A percentile compares a stretch with the other conserved stretches of the same genome.
Conservation (phyloP, 106 monocot genomes). For the Dendrobium nobile region DNA sequence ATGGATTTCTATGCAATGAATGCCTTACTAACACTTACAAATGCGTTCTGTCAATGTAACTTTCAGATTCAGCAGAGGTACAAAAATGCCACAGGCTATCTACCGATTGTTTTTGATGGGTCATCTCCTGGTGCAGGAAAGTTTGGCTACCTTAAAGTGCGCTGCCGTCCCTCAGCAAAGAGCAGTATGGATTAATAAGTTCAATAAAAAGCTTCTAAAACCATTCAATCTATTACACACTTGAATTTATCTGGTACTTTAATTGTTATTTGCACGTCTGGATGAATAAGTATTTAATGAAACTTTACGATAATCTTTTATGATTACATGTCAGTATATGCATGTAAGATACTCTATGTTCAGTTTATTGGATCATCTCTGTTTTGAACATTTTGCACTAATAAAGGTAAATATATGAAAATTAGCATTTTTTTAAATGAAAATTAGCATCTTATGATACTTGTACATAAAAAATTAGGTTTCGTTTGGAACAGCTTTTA, state of each 20-base stretch:
- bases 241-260: background rate
- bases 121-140: constrained; percentile 82
- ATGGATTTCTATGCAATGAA: background rate
- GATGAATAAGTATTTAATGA: background rate
- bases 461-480: too few species aligned
- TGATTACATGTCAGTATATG: background rate
- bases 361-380: background rate
- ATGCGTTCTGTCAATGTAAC: background rate
- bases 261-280: background rate
- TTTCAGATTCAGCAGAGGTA: constrained; percentile 77
- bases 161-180: constrained; percentile 15
- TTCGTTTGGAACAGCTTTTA: too few species aligned
- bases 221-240: background rate
- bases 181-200: background rate
- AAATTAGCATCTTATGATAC: too few species aligned
- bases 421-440: too few species aligned
- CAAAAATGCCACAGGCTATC: constrained; percentile 64
- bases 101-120: constrained; percentile 71
- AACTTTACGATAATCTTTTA: background rate
- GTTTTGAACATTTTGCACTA: background rate
- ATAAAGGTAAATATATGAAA: background rate
- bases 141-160: constrained; percentile 75
- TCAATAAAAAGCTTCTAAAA: background rate
- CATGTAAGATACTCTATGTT: background rate
- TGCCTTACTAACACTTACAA: too few species aligned